Base-by-base conservation (phyloP, 2,329 filamentous ascomycete genomes). In the Colletotrichum cereale region DNA sequence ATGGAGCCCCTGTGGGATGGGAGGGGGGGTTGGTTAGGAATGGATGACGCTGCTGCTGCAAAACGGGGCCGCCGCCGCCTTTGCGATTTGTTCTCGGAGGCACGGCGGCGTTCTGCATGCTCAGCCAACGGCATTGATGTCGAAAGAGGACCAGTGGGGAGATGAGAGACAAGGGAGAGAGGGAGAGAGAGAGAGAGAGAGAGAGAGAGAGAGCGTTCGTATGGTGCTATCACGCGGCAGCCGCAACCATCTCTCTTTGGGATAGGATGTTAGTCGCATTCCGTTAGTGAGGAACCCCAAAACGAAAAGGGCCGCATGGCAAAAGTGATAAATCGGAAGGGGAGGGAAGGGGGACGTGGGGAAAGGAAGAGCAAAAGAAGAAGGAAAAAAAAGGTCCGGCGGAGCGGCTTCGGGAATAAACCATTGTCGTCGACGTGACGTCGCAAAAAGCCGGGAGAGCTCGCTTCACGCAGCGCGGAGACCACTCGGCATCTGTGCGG, bases 401-500 rank as follows among this genome's bases (percentile, higher is more conserved):
- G 64, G 64, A 36, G 64, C 56, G 29, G 21, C 31, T 12, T 67
- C 64, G 64, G 64, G 29, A 62, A 62, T 38, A 67, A 62, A 38
- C 12, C 56, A n/a, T n/a, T n/a, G 47, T 29, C 44, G 7, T 38
- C n/a, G 29, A 58, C n/a, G 57, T 66, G 66, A 69, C 66, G 66
- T 60, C 29, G 53, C 29, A 56, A 56, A 56, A 52, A 42, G 34
- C 60, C 56, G 34, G 36, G 44, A 62, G 44, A 62, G 48, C 31
- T 55, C 42, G 53, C n/a, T 34, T 34, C 26, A 40, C 18, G n/a
- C 26, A 26, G 36, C 53, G 12, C 56, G 57, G 68, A 65, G 57
- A 57, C 44, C 58, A 44, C 57, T 71, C 58, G 64, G 58, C 64
- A 62, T 71, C 68, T 16, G 68, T 38, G 56, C 38, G 21, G 56